phyloP scores from a whole-genome alignment of 305 asterid genomes.

The Plantago lanceolata region DNA sequence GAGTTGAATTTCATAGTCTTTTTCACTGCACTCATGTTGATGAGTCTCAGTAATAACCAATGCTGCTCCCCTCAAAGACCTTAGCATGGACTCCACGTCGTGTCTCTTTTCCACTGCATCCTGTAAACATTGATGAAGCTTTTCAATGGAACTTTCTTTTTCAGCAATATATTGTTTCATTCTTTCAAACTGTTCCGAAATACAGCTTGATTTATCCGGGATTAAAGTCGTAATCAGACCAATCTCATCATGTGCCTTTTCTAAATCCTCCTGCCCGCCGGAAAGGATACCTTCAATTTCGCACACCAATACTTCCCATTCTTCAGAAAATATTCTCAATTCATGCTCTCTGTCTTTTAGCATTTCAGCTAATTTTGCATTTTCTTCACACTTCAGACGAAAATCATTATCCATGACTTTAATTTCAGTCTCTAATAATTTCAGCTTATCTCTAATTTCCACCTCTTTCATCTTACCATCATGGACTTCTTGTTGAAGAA shows the following conservation, averaged over 20 bases:
- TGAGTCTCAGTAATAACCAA: slow-evolving; percentile 79
- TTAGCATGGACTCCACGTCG: slow-evolving; percentile 85
- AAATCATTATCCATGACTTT: slow-evolving; percentile 47
- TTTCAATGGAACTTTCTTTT: slow-evolving; percentile 61
- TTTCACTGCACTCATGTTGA: slow-evolving; percentile 71
- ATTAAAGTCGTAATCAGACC: slow-evolving; percentile 48
- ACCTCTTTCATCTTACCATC: slow-evolving; percentile 59
- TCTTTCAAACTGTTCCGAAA: slow-evolving; percentile 62
- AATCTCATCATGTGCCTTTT: slow-evolving; percentile 58
- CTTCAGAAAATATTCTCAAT: slow-evolving; percentile 38
- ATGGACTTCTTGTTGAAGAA: slow-evolving; percentile 75
- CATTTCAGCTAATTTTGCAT: slow-evolving; percentile 43
- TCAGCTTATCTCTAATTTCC: slow-evolving; percentile 50
- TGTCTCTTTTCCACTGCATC: slow-evolving; percentile 60
- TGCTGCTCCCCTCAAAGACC: slow-evolving; percentile 93
- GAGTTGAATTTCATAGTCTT: slow-evolving; percentile 52
- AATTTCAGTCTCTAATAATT: slow-evolving; percentile 41
- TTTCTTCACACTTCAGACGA: slow-evolving; percentile 40
- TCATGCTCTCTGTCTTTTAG: slow-evolving; percentile 55
- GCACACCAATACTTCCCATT: slow-evolving; percentile 48
- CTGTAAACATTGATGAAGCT: slow-evolving; percentile 65
- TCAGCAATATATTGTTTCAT: slow-evolving; percentile 54
- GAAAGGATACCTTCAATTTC: slow-evolving; percentile 69
- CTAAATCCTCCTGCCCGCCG: slow-evolving; percentile 67
- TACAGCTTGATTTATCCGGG: slow-evolving; percentile 46